Percentiles rank a stretch among this genome's conserved stretches.
These are phyloP conservation scores for Eucalyptus grandis DNA, from an alignment of 345 rosid genomes.

Conservation along the genomic window DNA sequence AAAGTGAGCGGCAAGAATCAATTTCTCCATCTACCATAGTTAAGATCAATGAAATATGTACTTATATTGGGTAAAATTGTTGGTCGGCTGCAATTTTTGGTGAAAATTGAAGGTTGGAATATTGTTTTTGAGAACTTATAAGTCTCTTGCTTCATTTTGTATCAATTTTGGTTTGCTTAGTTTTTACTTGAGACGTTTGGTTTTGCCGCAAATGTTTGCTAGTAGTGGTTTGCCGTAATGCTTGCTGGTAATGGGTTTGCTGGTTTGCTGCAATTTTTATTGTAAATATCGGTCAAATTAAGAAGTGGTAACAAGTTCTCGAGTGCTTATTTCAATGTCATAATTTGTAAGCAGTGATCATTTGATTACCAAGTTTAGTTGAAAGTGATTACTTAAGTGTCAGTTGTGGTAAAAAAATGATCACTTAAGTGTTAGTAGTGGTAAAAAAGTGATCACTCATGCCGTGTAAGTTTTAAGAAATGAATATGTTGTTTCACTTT, in stretches of 20 bases:
- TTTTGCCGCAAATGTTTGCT: neutral
- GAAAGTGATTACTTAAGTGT: neutral
- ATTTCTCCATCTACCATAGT: neutral
- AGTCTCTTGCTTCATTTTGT: neutral
- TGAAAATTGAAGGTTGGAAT: neutral
- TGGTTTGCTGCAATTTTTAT: neutral
- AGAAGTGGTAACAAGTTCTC: too few species aligned
- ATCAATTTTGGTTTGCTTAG: neutral
- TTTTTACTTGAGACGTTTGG: neutral
- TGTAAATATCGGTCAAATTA: neutral
- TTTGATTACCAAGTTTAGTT: neutral
- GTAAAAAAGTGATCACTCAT: too few species aligned
- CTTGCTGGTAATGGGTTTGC: neutral
- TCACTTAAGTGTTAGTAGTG: neutral
- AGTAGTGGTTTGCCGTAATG: neutral
- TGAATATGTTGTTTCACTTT: too few species aligned
- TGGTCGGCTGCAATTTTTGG: neutral
- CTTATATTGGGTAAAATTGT: neutral
- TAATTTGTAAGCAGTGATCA: neutral
- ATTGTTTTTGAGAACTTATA: neutral
- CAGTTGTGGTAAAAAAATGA: too few species aligned
- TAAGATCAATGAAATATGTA: neutral
- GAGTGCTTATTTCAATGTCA: neutral
- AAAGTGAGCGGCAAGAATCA: neutral
- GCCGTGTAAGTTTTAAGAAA: neutral